These are phyloP conservation scores for Mycosphaerella sp. DNA, from an alignment of 2,329 filamentous ascomycete genomes.

Conservation along the genomic window DNA sequence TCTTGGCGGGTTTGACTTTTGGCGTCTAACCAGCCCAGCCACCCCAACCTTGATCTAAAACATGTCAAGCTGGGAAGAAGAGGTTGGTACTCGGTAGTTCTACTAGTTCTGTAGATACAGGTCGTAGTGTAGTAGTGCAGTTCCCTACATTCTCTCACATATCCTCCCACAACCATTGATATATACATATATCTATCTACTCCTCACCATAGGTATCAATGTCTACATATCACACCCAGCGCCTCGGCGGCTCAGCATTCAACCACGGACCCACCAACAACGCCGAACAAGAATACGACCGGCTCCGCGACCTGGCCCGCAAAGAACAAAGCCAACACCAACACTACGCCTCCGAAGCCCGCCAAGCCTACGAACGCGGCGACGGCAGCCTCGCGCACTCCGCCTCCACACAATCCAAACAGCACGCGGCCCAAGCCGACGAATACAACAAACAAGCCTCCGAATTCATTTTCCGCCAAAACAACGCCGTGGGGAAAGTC, in stretches of 20 bases:
- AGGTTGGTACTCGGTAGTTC: too few species aligned
- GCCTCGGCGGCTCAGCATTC: constrained; percentile 53
- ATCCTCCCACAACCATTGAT: too few species aligned
- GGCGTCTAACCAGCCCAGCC: too few species aligned
- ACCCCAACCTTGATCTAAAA: too few species aligned
- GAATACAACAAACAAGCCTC: constrained; percentile 85
- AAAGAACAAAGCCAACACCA: constrained; percentile 73
- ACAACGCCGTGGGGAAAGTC: constrained; percentile 73
- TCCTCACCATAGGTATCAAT: neutral
- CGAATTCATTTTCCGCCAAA: constrained; percentile 91
- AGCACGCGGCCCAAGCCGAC: constrained; percentile 76
- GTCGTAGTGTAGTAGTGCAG: too few species aligned
- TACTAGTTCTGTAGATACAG: too few species aligned
- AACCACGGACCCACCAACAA: constrained; percentile 62
- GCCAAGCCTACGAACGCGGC: constrained; percentile 74
- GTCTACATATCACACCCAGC: neutral
- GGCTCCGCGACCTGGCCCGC: constrained; percentile 75
- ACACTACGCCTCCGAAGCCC: constrained; percentile 59
- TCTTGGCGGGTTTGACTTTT: too few species aligned
- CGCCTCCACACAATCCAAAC: constrained; percentile 77
- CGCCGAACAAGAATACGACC: constrained; percentile 84
- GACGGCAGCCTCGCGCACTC: constrained; percentile 79
- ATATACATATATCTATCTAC: neutral
- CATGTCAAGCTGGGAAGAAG: too few species aligned
- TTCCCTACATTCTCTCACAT: too few species aligned